phyloP scores from a whole-genome alignment of 352 stramenopile species.

The Phytophthora boehmeriae region DNA sequence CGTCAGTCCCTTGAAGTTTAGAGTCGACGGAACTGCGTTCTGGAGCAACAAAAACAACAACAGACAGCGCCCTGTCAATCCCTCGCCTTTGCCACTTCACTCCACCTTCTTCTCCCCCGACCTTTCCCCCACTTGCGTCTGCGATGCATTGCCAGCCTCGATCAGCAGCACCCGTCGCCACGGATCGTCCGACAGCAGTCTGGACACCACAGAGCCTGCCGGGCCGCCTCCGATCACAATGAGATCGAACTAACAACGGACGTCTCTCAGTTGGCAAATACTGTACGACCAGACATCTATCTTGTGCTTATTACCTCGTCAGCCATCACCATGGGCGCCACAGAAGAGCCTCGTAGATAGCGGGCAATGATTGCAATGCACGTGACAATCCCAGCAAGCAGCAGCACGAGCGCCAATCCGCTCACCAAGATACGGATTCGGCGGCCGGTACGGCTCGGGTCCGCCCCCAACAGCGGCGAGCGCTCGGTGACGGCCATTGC shows the following conservation, averaged over 20 bases:
- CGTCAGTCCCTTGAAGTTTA: slow-evolving; percentile 59
- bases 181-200: slow-evolving; percentile 54
- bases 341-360: slow-evolving; percentile 2
- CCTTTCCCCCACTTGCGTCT: slow-evolving; percentile 57
- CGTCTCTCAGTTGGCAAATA: slow-evolving; percentile 1
- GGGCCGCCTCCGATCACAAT: slow-evolving; percentile 71
- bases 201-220: slow-evolving; percentile 60
- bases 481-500: slow-evolving; percentile 13
- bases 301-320: slow-evolving; percentile 30
- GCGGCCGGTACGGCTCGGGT: slow-evolving; percentile 6
- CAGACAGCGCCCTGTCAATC: slow-evolving; percentile 4
- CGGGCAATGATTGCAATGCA: slow-evolving; percentile 26
- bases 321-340: slow-evolving; percentile 11
- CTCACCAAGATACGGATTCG: slow-evolving; percentile 20
- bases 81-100: neutral
- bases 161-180: slow-evolving; percentile 71
- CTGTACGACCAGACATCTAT: neutral
- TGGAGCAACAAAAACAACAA: slow-evolving; percentile 13
- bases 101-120: slow-evolving; percentile 38
- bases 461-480: slow-evolving; percentile 22
- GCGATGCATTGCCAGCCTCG: slow-evolving; percentile 63
- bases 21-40: slow-evolving; percentile 39
- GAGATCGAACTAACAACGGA: slow-evolving; percentile 48
- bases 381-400: slow-evolving; percentile 13
- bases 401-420: slow-evolving; percentile 20